Percentiles rank a stretch among this genome's conserved stretches.
Conservation (phyloP, 2,329 filamentous ascomycete genomes). For the Canariomyces notabilis region DNA sequence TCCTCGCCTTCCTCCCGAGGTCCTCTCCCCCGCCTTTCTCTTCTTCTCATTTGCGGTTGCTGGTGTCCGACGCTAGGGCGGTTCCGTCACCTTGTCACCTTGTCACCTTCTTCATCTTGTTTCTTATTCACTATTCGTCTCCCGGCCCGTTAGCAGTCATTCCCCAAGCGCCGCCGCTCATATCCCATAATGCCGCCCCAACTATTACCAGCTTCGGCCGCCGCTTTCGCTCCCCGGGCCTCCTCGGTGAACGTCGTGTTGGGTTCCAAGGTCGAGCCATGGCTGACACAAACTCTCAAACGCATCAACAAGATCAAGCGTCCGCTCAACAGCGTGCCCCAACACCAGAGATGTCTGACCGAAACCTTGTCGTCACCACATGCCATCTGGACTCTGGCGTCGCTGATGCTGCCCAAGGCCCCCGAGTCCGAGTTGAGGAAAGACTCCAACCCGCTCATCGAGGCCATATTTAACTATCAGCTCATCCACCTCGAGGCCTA, state of each 20-base stretch:
- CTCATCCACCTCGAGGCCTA: slow-evolving; percentile 93
- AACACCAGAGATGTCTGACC: slow-evolving; percentile 92
- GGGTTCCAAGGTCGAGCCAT: slow-evolving; percentile 86
- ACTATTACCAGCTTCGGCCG: slow-evolving; percentile 89
- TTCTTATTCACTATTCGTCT: slow-evolving; percentile 38
- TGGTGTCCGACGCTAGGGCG: slow-evolving; percentile 56
- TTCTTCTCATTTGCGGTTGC: slow-evolving; percentile 54
- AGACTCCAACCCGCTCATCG: slow-evolving; percentile 75
- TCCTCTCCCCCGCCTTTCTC: slow-evolving; percentile 51
- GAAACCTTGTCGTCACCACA: slow-evolving; percentile 85
- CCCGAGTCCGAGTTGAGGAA: slow-evolving; percentile 79
- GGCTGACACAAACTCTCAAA: slow-evolving; percentile 95
- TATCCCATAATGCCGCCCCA: slow-evolving; percentile 71
- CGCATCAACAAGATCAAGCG: slow-evolving; percentile 95
- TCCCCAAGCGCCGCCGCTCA: slow-evolving; percentile 38
- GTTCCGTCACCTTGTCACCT: slow-evolving; percentile 38
- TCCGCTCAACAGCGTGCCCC: slow-evolving; percentile 91
- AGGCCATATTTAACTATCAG: slow-evolving; percentile 89
- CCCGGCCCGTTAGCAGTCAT: slow-evolving; percentile 27
- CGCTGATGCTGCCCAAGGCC: slow-evolving; percentile 85
- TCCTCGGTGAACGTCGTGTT: slow-evolving; percentile 93
- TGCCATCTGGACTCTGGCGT: slow-evolving; percentile 92
- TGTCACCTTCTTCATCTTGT: slow-evolving; percentile 33
- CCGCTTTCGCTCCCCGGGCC: slow-evolving; percentile 86
- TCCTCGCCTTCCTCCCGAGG: slow-evolving; percentile 45